phyloP scores from a whole-genome alignment of 495 filamentous ascomycete species.

The Aspergillus mulundensis region DNA sequence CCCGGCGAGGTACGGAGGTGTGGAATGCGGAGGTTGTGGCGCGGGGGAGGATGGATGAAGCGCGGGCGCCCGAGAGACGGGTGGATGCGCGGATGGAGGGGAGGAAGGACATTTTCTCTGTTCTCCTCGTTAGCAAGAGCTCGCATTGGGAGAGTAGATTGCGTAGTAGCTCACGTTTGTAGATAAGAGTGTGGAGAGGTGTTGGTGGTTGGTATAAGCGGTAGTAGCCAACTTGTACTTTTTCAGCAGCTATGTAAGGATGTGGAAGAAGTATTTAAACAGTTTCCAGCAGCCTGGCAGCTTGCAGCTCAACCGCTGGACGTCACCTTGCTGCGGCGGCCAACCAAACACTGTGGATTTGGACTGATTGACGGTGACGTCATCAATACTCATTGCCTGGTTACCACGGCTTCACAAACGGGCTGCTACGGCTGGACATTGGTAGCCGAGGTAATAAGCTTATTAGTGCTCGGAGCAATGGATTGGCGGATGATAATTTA shows the following conservation, averaged over 20 bases:
- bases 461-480: not conserved
- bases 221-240: not conserved
- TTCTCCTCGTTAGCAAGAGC: not conserved
- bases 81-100: slow-evolving; percentile 1
- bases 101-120: slow-evolving; percentile 1
- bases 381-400: slow-evolving; percentile 3
- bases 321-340: not conserved
- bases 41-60: not conserved
- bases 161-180: not conserved
- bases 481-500: not conserved
- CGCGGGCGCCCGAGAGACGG: not conserved
- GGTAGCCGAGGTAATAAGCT: not conserved
- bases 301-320: not conserved
- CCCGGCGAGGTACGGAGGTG: slow-evolving; percentile 22
- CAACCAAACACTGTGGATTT: not conserved
- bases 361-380: slow-evolving; percentile 12
- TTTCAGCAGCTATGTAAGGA: not conserved
- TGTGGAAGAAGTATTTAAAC: not conserved
- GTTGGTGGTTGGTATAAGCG: not conserved
- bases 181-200: not conserved
- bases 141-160: too few relatives aligned
- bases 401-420: not conserved
- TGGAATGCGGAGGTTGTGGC: slow-evolving; percentile 21
- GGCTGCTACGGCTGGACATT: not conserved
- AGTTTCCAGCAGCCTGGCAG: not conserved